Conservation (phyloP, 148 eudicot species). For the Diospyros kaki region DNA sequence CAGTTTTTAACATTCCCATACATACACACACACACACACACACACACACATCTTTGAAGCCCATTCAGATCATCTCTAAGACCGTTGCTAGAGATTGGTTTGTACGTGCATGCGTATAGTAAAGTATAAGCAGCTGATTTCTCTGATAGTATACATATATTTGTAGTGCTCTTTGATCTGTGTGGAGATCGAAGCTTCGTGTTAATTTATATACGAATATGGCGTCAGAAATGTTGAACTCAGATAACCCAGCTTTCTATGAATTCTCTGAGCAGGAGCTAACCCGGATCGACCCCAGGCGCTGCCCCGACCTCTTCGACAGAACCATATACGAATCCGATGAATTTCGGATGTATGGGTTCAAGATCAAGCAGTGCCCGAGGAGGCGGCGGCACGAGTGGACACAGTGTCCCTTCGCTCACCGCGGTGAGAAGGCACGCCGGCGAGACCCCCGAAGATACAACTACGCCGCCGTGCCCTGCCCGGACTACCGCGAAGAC, state of each 20-base stretch:
- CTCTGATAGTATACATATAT: too few relatives aligned
- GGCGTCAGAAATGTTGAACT: neutral
- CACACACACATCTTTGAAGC: too few relatives aligned
- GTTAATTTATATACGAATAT: too few relatives aligned
- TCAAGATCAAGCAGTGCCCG: neutral
- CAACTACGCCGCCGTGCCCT: neutral
- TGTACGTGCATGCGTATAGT: too few relatives aligned
- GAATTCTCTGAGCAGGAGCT: neutral
- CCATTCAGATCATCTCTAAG: too few relatives aligned
- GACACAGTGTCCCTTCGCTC: constrained; percentile 9
- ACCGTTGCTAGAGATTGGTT: too few relatives aligned
- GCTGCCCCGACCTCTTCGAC: neutral
- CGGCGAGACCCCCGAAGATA: neutral
- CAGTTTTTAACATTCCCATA: too few relatives aligned
- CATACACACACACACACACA: too few relatives aligned
- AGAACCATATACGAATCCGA: neutral
- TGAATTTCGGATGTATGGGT: constrained; percentile 10
- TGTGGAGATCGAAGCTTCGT: too few relatives aligned
- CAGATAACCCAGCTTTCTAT: neutral
- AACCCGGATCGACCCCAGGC: neutral
- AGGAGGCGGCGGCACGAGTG: neutral
- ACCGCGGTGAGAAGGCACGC: neutral
- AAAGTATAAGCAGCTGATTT: too few relatives aligned
- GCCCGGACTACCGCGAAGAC: constrained; percentile 1
- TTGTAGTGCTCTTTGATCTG: too few relatives aligned